Evolutionary conservation across 352 stramenopile species (phyloP).

Genomic region (Proteromonas lacertae): DNA sequence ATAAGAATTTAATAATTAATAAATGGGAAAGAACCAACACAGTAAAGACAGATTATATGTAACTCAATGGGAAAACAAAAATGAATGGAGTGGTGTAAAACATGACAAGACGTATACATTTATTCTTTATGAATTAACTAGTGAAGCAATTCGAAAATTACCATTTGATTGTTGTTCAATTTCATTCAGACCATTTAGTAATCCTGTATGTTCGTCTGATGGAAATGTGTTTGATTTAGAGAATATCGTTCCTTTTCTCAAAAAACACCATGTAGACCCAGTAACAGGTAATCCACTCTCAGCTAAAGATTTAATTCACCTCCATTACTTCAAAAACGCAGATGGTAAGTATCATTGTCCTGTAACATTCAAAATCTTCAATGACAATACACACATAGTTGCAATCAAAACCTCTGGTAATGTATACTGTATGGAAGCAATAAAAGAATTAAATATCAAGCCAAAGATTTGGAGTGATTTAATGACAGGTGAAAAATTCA

Average conservation of each 20-base stretch:
- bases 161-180: constrained; percentile 93
- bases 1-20: neutral
- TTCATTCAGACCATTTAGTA: constrained; percentile 41
- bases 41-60: constrained; percentile 16
- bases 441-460: constrained; percentile 92
- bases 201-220: constrained; percentile 2
- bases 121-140: too few species aligned
- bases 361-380: constrained; percentile 76
- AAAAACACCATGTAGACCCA: constrained; percentile 69
- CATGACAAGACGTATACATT: too few species aligned
- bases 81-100: constrained; percentile 33
- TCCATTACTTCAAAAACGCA: constrained; percentile 34
- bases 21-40: constrained; percentile 13
- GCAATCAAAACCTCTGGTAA: constrained; percentile 37
- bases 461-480: constrained; percentile 83
- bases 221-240: constrained; percentile 86
- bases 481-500: constrained; percentile 50
- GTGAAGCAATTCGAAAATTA: constrained; percentile 14
- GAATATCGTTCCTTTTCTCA: constrained; percentile 65
- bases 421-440: constrained; percentile 76
- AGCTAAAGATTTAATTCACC: constrained; percentile 58
- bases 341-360: constrained; percentile 39
- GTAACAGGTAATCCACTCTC: constrained; percentile 50
- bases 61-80: constrained; percentile 29
- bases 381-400: constrained; percentile 29